phyloP scores from a whole-genome alignment of 345 rosid species.

The Eucalyptus cloeziana region DNA sequence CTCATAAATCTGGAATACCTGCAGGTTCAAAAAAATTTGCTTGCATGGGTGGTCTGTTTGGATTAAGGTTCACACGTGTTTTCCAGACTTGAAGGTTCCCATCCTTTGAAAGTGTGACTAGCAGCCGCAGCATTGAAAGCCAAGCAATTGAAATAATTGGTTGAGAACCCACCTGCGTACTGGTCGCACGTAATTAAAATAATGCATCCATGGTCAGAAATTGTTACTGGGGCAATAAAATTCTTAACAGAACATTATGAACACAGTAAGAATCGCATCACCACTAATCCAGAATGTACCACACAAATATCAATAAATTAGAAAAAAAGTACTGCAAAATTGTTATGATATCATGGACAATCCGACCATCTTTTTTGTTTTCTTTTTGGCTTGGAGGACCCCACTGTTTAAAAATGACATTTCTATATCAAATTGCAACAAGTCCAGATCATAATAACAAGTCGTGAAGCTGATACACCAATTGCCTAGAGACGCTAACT shows the following conservation, averaged over 20 bases:
- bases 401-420: not conserved
- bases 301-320: not conserved
- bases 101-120: conserved; percentile 83
- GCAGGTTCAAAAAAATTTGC: conserved; percentile 93
- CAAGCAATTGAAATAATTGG: conserved; percentile 86
- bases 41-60: conserved; percentile 85
- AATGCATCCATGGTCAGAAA: not conserved
- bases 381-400: not conserved
- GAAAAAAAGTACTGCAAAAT: not conserved
- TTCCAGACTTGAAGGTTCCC: conserved; percentile 95
- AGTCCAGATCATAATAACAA: not conserved
- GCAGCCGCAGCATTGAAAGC: conserved; percentile 73
- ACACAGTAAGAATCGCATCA: not conserved
- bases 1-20: conserved; percentile 21
- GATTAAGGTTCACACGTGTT: conserved; percentile 64
- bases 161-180: conserved; percentile 91
- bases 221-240: not conserved
- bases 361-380: not conserved
- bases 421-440: not conserved
- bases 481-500: not conserved
- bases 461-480: not conserved
- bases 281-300: not conserved
- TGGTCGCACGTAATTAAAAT: conserved; percentile 6
- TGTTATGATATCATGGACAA: not conserved
- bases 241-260: not conserved